Percentiles rank a stretch among this genome's conserved stretches.
These are phyloP conservation scores for Xylaria sp. DNA, from an alignment of 2,329 filamentous ascomycete species.

Conservation along the genomic window DNA sequence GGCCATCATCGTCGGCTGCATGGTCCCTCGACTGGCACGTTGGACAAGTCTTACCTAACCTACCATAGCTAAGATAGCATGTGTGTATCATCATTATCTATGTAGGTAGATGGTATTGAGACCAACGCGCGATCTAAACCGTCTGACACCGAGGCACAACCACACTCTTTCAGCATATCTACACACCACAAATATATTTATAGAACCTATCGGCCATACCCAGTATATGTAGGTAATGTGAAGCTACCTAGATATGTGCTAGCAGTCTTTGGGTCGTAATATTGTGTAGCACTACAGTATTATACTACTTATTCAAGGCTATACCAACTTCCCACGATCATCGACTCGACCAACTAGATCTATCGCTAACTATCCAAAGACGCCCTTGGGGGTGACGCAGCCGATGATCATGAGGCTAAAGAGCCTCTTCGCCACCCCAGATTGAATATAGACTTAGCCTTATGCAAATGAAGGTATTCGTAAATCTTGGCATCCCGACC, in stretches of 20 bases:
- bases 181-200: conserved; percentile 34
- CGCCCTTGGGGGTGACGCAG: not conserved
- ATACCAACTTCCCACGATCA: not conserved
- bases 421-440: conserved; percentile 25
- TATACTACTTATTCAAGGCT: not conserved
- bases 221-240: conserved; percentile 1
- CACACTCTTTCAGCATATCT: not conserved
- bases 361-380: not conserved
- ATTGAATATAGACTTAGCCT: conserved; percentile 37
- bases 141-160: not conserved
- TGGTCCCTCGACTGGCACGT: conserved; percentile 11
- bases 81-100: not conserved
- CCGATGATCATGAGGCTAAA: not conserved
- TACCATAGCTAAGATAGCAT: not conserved
- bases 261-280: not conserved
- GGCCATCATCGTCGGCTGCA: conserved; percentile 13
- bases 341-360: not conserved
- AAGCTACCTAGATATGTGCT: not conserved
- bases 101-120: no score
- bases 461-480: conserved; percentile 4
- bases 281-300: not conserved
- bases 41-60: not conserved
- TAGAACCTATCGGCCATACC: conserved; percentile 13
- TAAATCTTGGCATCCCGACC: not conserved
- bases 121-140: no score